These are phyloP conservation scores for Rhinocladiella similis DNA, from an alignment of 2,329 filamentous ascomycete genomes.

Conservation along the genomic window DNA sequence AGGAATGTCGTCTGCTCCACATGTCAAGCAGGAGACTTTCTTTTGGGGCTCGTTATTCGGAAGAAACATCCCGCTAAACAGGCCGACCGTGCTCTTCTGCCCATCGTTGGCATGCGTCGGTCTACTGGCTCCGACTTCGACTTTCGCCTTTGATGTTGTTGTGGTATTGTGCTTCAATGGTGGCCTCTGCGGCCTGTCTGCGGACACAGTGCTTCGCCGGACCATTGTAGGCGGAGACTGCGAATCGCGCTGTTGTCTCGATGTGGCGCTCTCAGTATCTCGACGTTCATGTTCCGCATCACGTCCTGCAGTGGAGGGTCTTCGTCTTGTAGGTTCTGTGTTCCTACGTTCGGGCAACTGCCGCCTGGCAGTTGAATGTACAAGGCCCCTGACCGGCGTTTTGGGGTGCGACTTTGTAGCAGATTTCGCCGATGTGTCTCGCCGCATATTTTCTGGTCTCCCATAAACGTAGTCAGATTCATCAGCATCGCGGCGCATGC, in stretches of 20 bases:
- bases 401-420: constrained; percentile 4
- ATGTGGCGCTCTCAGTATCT: background rate
- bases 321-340: constrained; percentile 17
- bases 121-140: constrained; percentile 9
- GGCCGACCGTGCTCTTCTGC: constrained; percentile 7
- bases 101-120: constrained; percentile 5
- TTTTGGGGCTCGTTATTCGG: constrained; percentile 19
- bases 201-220: background rate
- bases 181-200: constrained; percentile 11
- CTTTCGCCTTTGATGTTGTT: constrained; percentile 10
- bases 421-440: background rate
- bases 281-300: constrained; percentile 7
- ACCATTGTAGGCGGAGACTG: constrained; percentile 1
- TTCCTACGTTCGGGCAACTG: constrained; percentile 17
- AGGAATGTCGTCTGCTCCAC: constrained; percentile 66
- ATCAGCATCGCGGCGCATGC: constrained; percentile 4
- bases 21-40: constrained; percentile 72
- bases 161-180: constrained; percentile 23
- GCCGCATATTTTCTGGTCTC: background rate
- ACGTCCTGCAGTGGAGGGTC: background rate
- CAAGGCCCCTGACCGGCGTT: background rate
- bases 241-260: background rate
- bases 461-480: constrained; percentile 23
- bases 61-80: constrained; percentile 20
- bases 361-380: constrained; percentile 6